Evolutionary conservation across 2,329 filamentous ascomycete species (phyloP), one percentile per base, ranked within the genome.

Genomic region (Colletotrichum orbiculare): DNA sequence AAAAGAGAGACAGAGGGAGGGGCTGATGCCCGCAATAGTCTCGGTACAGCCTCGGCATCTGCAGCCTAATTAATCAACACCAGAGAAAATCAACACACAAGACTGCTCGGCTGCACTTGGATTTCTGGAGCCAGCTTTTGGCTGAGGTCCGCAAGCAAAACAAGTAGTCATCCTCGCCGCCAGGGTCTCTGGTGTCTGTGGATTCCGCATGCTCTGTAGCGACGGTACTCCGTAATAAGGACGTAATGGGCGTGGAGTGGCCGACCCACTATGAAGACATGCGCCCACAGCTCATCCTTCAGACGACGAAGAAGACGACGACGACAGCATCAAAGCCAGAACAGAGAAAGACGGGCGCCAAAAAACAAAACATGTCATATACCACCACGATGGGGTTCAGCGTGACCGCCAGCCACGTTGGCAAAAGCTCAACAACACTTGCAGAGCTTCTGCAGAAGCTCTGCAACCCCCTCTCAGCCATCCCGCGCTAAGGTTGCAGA

Each of bases 381-480:
- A 53, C 25, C 25, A 53, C 43, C 43, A 34, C 43, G 38, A 39
- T 49, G 33, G 35, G 45, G 12, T 25, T 45, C 25, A 25, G 25
- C 25, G 25, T 25, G 25, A 25, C 25, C 25, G 25, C 25, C 25
- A 25, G 25, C 25, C 25, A 25, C 25, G 25, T 33, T 7, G 42
- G 60, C 34, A 59, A 48, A 37, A 9, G 48, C 35, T n/a, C 48
- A 11, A 38, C 57, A 60, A 52, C 17, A 52, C 37, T 62, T 62
- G 58, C 52, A 65, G 62, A 64, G 61, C 61, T 64, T 64, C 61
- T 47, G 57, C 50, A 64, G 49, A 64, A 50, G 56, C 55, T 64
- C 50, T 41, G 45, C 57, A 64, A 64, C 57, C 58, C 55, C 58
- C 50, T 43, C 57, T 55, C 25, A 25, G 25, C 55, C 45, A 39